These are phyloP conservation scores for Haematococcus lacustris DNA, from an alignment of 139 green algal genomes.

Conservation along the genomic window DNA sequence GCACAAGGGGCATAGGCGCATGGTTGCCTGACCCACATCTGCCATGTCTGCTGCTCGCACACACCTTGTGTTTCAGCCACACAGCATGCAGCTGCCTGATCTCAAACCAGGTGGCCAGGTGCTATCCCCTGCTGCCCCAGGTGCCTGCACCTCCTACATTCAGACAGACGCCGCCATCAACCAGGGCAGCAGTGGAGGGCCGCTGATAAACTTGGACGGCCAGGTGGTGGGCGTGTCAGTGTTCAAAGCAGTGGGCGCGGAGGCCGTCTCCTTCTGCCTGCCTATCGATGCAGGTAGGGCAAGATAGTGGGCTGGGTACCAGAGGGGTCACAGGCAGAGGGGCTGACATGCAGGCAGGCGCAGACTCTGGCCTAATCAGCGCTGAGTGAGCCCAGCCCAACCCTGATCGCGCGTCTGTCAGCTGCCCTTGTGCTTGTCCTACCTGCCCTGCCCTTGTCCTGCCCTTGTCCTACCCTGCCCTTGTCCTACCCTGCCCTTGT, in stretches of 20 bases:
- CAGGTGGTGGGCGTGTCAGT: conserved; percentile 59
- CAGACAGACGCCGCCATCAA: conserved; percentile 44
- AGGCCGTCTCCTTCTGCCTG: conserved; percentile 72
- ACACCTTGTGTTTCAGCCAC: too few relatives aligned
- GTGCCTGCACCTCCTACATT: conserved; percentile 58
- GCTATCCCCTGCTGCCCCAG: too few relatives aligned
- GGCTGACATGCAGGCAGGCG: neutral
- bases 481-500: too few relatives aligned
- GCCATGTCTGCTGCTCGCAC: too few relatives aligned
- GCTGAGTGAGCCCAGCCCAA: neutral
- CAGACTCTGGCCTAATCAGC: neutral
- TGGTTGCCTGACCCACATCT: too few relatives aligned
- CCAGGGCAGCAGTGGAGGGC: conserved; percentile 31
- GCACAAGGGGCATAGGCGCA: too few relatives aligned
- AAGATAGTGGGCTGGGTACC: neutral
- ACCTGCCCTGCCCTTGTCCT: neutral
- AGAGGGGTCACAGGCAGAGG: neutral
- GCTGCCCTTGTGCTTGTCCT: neutral
- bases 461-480: neutral
- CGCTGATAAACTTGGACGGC: conserved; percentile 68
- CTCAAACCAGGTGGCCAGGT: too few relatives aligned
- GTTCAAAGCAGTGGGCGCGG: conserved; percentile 55
- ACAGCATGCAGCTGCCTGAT: too few relatives aligned
- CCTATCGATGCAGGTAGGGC: conserved; percentile 46
- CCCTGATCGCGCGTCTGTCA: neutral